Percentiles rank a stretch among this genome's conserved stretches.
These are phyloP conservation scores for Myriosclerotinia scirpicola DNA, from an alignment of 2,329 filamentous ascomycete species.

Conservation along the genomic window DNA sequence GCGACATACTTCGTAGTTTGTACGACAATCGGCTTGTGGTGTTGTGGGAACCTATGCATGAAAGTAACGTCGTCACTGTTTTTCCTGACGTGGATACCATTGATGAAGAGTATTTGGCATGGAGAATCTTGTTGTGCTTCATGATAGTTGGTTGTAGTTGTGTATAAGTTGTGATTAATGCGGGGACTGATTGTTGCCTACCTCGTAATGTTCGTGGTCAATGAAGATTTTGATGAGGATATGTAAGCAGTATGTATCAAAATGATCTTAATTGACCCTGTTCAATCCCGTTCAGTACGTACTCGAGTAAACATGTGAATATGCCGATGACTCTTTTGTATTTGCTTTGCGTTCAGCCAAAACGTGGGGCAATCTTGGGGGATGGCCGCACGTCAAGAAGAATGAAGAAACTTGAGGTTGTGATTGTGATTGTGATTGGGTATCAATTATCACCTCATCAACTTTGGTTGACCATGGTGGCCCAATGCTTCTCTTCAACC, in stretches of 20 bases:
- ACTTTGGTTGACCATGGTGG: neutral
- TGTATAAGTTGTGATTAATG: neutral
- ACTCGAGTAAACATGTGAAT: conserved; percentile 11
- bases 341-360: conserved; percentile 3
- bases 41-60: conserved; percentile 12
- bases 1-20: neutral
- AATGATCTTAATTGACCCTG: neutral
- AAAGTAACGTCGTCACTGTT: neutral
- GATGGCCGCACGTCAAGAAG: neutral
- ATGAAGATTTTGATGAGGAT: neutral
- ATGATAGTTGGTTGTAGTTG: neutral
- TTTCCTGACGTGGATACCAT: conserved; percentile 16
- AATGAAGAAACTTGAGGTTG: neutral
- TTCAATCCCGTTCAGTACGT: neutral
- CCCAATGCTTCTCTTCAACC: neutral
- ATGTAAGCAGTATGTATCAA: neutral
- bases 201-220: neutral
- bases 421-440: conserved; percentile 5
- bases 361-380: conserved; percentile 2
- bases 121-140: neutral
- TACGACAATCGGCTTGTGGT: conserved; percentile 13
- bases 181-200: neutral
- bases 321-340: neutral
- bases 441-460: conserved; percentile 18
- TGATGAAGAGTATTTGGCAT: neutral